Evolutionary conservation across 164 flowering plant genomes (phyloP), one percentile per base, ranked within the genome.

Genomic region (Euptelea pleiosperma): DNA sequence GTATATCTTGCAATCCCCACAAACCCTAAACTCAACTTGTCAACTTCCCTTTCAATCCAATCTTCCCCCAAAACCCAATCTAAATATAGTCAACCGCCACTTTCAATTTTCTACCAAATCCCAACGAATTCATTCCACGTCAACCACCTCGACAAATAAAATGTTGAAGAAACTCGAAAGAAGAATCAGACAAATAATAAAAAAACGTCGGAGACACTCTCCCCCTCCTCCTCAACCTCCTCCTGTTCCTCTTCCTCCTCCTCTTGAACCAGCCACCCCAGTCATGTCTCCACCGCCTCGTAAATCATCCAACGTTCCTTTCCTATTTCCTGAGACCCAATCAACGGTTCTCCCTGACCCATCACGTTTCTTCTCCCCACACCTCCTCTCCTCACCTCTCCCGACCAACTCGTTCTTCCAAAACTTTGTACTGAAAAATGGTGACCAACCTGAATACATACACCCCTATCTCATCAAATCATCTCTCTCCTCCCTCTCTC

Each of bases 351-450:
- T 94, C 29, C 97, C 99, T 3, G 93, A 86, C 43, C 99, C 99
- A 0, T 77, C 97, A 8, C 58, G 8, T 6, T 88, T 85, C 76
- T 88, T 94, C 79, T 65, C 95, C 1, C 86, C 79, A 1, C 22
- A 66, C 22, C 95, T 90, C 57, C 84, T 83, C 72, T 77, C 92
- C 4, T 30, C 80, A 12, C 99, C 99, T 50, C 80, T 90, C 24
- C 99, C 99, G 52, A 91, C 99, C 1, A 88, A 86, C 61, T 81
- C 99, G 5, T 93, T 93, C 79, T 93, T 86, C 77, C 97, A 93
- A 48, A 93, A 93, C 79, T 85, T 79, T 15, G 82, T 75, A 39
- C 84, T 93, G 37, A 82, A 88, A 52, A 77, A 80, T 59, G 99
- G 99, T 49, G 96, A 91, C 35, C 90, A 84, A 41, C 91, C 91